A percentile compares a stretch with the other conserved stretches of the same genome.
Evolutionary conservation across 2,329 filamentous ascomycete genomes (phyloP).

Genomic region (Cadophora sp.): DNA sequence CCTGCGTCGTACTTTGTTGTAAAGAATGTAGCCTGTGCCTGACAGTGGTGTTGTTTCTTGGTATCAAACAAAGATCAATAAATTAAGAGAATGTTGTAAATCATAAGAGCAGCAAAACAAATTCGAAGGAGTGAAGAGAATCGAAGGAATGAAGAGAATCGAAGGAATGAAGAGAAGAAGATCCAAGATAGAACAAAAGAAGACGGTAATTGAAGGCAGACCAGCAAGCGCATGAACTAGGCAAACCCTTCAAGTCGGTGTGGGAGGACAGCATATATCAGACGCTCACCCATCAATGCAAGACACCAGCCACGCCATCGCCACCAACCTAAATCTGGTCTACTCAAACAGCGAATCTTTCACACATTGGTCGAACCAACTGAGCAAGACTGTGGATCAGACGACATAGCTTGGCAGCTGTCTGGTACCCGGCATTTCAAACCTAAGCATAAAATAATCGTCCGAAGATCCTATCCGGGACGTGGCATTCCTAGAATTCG

Average conservation of each 20-base stretch:
- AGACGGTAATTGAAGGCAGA: slow-evolving; percentile 4
- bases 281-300: slow-evolving; percentile 5
- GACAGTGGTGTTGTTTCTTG: slow-evolving; percentile 11
- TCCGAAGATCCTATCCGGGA: slow-evolving; percentile 13
- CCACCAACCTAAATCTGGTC: not conserved
- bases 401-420: slow-evolving; percentile 2
- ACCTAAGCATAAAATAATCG: slow-evolving; percentile 16
- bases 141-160: slow-evolving; percentile 10
- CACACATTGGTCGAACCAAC: not conserved
- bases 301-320: slow-evolving; percentile 5
- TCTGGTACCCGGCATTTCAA: not conserved
- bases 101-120: slow-evolving; percentile 18
- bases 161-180: not conserved
- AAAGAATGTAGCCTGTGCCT: slow-evolving; percentile 16
- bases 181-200: slow-evolving; percentile 1
- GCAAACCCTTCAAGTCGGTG: not conserved
- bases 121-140: slow-evolving; percentile 9
- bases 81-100: slow-evolving; percentile 5
- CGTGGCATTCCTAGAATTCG: not conserved
- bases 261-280: slow-evolving; percentile 16
- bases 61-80: slow-evolving; percentile 14
- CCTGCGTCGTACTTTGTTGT: not conserved
- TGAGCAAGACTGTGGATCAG: slow-evolving; percentile 8
- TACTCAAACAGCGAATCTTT: slow-evolving; percentile 2
- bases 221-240: slow-evolving; percentile 13